Conservation (phyloP, 495 filamentous ascomycete species). For the Immersiella caudata region DNA sequence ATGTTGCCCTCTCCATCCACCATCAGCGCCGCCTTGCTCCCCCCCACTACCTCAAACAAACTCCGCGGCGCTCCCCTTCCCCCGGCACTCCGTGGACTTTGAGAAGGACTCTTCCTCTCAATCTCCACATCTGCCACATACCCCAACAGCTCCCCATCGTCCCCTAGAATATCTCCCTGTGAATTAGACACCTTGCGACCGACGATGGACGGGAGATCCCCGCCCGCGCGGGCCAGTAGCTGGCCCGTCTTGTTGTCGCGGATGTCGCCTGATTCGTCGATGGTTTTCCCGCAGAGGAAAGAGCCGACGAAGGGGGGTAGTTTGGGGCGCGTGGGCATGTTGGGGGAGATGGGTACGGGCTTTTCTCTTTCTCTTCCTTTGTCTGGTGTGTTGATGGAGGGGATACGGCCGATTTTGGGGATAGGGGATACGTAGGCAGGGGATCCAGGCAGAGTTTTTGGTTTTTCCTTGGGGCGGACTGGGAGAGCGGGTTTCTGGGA, state of each 20-base stretch:
- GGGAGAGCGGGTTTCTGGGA: constrained; percentile 7
- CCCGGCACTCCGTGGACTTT: not conserved
- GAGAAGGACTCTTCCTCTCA: constrained; percentile 19
- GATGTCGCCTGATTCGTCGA: constrained; percentile 74
- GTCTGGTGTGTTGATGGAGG: not conserved
- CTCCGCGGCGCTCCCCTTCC: constrained; percentile 27
- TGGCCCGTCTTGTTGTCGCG: constrained; percentile 59
- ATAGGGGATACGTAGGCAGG: constrained; percentile 41
- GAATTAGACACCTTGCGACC: constrained; percentile 46
- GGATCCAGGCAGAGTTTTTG: constrained; percentile 15
- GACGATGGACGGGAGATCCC: constrained; percentile 52
- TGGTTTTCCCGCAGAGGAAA: constrained; percentile 69
- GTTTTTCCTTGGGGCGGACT: constrained; percentile 7
- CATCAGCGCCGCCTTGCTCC: constrained; percentile 41
- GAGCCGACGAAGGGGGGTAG: constrained; percentile 46
- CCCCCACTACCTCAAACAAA: constrained; percentile 42
- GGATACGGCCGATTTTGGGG: constrained; percentile 34
- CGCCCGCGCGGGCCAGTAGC: constrained; percentile 49
- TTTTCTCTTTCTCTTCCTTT: not conserved
- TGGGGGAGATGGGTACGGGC: constrained; percentile 18
- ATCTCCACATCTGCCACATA: constrained; percentile 51
- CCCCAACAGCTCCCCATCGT: constrained; percentile 49
- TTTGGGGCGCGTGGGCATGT: constrained; percentile 25
- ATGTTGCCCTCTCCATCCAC: constrained; percentile 52
- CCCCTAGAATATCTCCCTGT: constrained; percentile 48